Conservation (phyloP, 2,329 filamentous ascomycete species). For the Dothistroma septosporum region DNA sequence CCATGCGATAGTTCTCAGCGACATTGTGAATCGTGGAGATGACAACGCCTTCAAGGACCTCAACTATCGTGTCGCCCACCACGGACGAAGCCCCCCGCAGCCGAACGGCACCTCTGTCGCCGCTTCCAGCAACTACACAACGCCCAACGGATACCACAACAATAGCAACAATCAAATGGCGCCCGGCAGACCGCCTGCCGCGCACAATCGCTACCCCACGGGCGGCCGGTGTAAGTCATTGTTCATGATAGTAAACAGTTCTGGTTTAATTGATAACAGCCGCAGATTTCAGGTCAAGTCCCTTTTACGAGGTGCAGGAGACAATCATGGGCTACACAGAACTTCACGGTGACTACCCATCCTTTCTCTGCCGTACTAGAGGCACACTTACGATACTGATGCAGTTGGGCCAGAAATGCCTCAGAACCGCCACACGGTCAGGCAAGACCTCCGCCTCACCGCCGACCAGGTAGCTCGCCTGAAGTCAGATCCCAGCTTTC, state of each 20-base stretch:
- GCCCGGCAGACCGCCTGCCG: slow-evolving; percentile 13
- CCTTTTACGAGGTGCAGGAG: slow-evolving; percentile 72
- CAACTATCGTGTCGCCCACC: slow-evolving; percentile 39
- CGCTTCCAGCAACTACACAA: slow-evolving; percentile 7
- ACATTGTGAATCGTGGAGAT: slow-evolving; percentile 35
- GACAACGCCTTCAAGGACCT: slow-evolving; percentile 36
- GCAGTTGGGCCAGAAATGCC: slow-evolving; percentile 50
- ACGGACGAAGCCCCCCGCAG: slow-evolving; percentile 37
- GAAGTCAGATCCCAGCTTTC: slow-evolving; percentile 57
- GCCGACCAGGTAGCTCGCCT: slow-evolving; percentile 54
- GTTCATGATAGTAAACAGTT: neutral
- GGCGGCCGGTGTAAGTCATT: slow-evolving; percentile 20
- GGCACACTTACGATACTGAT: slow-evolving; percentile 33
- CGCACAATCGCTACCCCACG: slow-evolving; percentile 11
- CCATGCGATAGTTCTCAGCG: slow-evolving; percentile 37
- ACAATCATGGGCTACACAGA: slow-evolving; percentile 61
- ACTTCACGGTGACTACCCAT: slow-evolving; percentile 63
- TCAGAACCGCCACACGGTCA: slow-evolving; percentile 55
- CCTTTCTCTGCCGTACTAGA: slow-evolving; percentile 9
- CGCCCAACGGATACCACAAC: slow-evolving; percentile 13
- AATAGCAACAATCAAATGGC: slow-evolving; percentile 14
- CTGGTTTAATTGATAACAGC: neutral
- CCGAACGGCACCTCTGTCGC: slow-evolving; percentile 12
- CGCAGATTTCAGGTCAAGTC: slow-evolving; percentile 65
- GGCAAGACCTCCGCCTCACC: slow-evolving; percentile 57